Evolutionary conservation across 2,329 filamentous ascomycete species (phyloP).

Genomic region (Sarocladium brachiariae): DNA sequence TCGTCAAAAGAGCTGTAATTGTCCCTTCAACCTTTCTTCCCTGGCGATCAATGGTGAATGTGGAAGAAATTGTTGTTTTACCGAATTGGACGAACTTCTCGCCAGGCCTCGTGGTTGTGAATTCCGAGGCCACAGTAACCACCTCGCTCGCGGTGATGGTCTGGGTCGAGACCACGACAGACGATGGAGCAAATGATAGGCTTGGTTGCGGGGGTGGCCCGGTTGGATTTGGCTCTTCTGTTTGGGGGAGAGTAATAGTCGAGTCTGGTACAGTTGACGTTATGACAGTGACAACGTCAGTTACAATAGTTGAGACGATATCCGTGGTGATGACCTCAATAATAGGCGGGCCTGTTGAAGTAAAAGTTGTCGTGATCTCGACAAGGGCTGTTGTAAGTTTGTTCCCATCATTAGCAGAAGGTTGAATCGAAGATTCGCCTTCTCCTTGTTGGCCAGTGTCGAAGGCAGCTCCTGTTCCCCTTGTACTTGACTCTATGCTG

Average conservation of each 20-base stretch:
- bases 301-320: neutral
- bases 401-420: neutral
- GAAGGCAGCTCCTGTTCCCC: no score
- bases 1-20: neutral
- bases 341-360: neutral
- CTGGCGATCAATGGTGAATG: neutral
- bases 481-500: neutral
- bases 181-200: neutral
- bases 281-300: neutral
- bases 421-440: neutral
- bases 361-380: neutral
- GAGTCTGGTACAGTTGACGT: neutral
- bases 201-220: neutral
- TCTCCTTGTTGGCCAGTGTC: no score
- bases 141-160: neutral
- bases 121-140: neutral
- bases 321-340: neutral
- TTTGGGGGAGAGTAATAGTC: neutral
- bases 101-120: neutral
- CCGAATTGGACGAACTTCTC: slow-evolving; percentile 2
- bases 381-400: neutral
- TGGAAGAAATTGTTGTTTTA: slow-evolving; percentile 2
- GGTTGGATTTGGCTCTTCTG: neutral
- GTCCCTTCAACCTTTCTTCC: slow-evolving; percentile 1
- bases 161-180: neutral